Percentiles rank a stretch among this genome's conserved stretches.
These are phyloP conservation scores for Aphanomyces astaci DNA, from an alignment of 352 stramenopile genomes.

Conservation along the genomic window DNA sequence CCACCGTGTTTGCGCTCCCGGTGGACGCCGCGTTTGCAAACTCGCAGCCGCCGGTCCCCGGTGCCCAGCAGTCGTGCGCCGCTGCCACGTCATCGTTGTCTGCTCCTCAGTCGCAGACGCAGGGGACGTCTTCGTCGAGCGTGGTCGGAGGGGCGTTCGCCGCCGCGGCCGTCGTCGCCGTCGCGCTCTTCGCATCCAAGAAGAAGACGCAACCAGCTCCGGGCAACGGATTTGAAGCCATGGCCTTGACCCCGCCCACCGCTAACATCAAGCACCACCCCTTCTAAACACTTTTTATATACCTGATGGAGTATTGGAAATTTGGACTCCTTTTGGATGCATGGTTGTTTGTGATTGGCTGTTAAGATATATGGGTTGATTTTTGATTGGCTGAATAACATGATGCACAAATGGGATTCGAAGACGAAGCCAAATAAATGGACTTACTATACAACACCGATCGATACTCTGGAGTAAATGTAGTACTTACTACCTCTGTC, in stretches of 20 bases:
- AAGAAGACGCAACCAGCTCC: not conserved
- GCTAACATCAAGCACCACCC: not conserved
- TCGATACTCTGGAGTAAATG: too few species aligned
- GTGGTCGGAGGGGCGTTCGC: not conserved
- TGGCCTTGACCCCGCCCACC: not conserved
- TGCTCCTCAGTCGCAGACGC: not conserved
- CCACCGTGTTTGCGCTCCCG: constrained; percentile 58
- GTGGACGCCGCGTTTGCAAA: constrained; percentile 27
- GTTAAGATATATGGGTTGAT: too few species aligned
- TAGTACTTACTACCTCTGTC: too few species aligned
- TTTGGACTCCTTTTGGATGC: too few species aligned
- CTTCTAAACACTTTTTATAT: not conserved
- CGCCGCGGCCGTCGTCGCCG: not conserved
- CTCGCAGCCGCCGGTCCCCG: constrained; percentile 6
- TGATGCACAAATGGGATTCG: too few species aligned
- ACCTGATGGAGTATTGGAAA: too few species aligned
- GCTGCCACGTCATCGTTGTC: not conserved
- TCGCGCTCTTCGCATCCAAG: not conserved
- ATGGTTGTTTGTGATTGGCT: too few species aligned
- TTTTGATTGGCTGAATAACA: too few species aligned
- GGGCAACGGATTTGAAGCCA: not conserved
- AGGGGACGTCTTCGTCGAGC: not conserved
- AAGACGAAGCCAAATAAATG: too few species aligned
- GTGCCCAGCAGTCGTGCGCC: not conserved
- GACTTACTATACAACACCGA: too few species aligned